Evolutionary conservation across 139 green algal species (phyloP).

Genomic region (Closterium sp.): DNA sequence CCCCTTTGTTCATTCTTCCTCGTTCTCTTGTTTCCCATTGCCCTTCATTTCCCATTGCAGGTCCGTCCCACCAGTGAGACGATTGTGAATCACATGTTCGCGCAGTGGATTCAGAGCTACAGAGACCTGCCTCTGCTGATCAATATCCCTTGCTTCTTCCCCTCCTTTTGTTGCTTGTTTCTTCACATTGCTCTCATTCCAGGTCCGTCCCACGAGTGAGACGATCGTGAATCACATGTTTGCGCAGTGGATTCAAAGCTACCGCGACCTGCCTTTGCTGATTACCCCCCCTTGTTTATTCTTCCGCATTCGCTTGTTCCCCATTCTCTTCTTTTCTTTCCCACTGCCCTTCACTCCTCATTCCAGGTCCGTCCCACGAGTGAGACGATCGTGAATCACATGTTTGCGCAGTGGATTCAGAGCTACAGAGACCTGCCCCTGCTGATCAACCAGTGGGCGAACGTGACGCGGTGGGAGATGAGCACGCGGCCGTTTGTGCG

Average conservation of each 20-base stretch:
- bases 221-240: constrained; percentile 99
- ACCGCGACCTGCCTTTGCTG: constrained; percentile 92
- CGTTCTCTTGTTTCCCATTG: too few species aligned
- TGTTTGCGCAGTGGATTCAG: too few species aligned
- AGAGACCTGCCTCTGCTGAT: constrained; percentile 93
- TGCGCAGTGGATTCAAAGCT: constrained; percentile 79
- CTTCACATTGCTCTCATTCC: not conserved
- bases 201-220: constrained; percentile 86
- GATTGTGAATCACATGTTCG: constrained; percentile 99
- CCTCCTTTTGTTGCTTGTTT: too few species aligned
- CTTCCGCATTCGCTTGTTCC: too few species aligned
- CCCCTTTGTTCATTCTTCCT: too few species aligned
- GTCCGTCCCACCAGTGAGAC: constrained; percentile 92
- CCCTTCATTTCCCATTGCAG: not conserved
- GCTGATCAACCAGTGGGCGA: constrained; percentile 96
- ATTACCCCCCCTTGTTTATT: constrained; percentile 64
- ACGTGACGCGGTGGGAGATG: constrained; percentile 99
- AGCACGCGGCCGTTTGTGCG: constrained; percentile 94
- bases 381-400: too few species aligned
- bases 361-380: too few species aligned
- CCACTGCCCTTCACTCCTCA: too few species aligned
- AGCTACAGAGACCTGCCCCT: constrained; percentile 94
- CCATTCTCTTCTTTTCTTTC: too few species aligned
- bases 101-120: constrained; percentile 86
- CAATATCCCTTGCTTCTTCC: too few species aligned